Percentiles rank a stretch among this genome's conserved stretches.
Evolutionary conservation across 75 land plant genomes (phyloP).

Genomic region (Selaginella moellendorffii): DNA sequence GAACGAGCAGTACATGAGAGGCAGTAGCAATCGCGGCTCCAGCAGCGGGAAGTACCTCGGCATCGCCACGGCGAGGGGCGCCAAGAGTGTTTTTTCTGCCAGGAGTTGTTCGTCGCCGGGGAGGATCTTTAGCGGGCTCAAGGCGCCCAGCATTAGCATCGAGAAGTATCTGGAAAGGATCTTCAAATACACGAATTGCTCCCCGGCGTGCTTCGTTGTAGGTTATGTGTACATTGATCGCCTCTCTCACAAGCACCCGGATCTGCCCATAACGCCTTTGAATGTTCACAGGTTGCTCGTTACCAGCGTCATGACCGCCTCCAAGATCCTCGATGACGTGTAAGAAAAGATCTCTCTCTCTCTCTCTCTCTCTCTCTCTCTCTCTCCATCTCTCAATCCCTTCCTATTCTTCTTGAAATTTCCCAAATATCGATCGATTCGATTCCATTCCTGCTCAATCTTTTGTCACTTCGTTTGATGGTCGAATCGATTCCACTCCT

Average conservation of each 20-base stretch:
- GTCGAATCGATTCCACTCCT: no score
- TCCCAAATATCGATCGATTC: neutral
- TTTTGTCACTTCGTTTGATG: no score
- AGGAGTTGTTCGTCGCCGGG: no score
- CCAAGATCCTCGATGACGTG: conserved; percentile 81
- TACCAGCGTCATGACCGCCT: conserved; percentile 59
- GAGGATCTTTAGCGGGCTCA: conserved; percentile 40
- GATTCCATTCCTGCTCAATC: neutral
- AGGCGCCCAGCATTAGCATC: conserved; percentile 52
- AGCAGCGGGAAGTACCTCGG: conserved; percentile 47
- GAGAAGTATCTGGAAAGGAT: conserved; percentile 70
- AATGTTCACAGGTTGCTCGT: conserved; percentile 70
- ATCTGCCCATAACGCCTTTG: conserved; percentile 46
- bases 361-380: no score
- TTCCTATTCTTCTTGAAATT: no score
- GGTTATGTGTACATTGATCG: conserved; percentile 61
- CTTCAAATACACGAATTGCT: conserved; percentile 55
- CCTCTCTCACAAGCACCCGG: conserved; percentile 46
- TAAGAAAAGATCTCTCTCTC: no score
- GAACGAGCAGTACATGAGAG: conserved; percentile 40
- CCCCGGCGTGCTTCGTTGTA: conserved; percentile 75
- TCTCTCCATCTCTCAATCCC: no score
- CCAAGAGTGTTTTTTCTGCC: conserved; percentile 39
- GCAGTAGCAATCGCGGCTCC: no score
- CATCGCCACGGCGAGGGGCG: neutral